Percentiles rank a stretch among this genome's conserved stretches.
Evolutionary conservation across 257 asterid species (phyloP).

Genomic region (Penstemon barbatus): DNA sequence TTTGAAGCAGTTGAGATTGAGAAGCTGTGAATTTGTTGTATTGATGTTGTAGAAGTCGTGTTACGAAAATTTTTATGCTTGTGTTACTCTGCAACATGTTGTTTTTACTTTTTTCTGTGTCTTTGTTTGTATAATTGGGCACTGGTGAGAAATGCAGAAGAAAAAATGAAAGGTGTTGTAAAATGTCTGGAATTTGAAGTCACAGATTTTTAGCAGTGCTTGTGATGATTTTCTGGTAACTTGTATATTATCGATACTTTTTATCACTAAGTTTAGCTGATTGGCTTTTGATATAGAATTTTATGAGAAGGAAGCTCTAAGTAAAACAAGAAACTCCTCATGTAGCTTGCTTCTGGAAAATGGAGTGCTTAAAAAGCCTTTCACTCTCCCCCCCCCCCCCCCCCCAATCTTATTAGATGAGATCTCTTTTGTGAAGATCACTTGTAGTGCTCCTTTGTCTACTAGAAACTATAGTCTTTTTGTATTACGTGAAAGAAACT

Average conservation of each 20-base stretch:
- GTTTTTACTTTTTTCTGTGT: neutral
- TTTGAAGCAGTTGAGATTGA: neutral
- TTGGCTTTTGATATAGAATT: neutral
- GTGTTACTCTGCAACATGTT: neutral
- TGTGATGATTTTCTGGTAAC: neutral
- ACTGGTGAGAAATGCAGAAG: neutral
- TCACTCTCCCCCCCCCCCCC: neutral
- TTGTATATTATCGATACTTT: neutral
- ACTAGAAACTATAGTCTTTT: neutral
- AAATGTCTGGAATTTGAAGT: neutral
- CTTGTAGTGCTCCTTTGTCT: neutral
- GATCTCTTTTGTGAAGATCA: neutral
- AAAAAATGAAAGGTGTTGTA: constrained; percentile 6
- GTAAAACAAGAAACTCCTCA: neutral
- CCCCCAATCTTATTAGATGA: neutral
- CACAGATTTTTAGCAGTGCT: neutral
- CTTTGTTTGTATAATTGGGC: neutral
- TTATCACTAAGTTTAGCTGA: neutral
- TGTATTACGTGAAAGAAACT: too few relatives aligned
- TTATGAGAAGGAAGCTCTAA: neutral
- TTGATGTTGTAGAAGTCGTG: constrained; percentile 2
- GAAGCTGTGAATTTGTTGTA: neutral
- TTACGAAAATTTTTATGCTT: neutral
- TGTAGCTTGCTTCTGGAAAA: neutral
- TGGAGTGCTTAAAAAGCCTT: neutral